Percentiles rank a stretch among this genome's conserved stretches.
Conservation (phyloP, 208 protist genomes). For the Naegleria gruberi region DNA sequence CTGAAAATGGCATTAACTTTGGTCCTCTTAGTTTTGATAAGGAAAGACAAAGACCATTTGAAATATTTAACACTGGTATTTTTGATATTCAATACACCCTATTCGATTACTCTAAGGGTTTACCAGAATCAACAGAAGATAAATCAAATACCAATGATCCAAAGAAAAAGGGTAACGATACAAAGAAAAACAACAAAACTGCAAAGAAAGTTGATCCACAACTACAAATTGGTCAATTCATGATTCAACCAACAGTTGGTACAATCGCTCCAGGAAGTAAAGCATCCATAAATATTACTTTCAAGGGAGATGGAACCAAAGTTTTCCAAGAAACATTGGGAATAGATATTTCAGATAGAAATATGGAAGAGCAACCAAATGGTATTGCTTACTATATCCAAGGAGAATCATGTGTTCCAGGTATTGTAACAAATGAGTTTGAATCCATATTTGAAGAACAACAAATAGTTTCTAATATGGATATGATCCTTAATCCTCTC, state of each 20-base stretch:
- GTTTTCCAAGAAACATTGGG: conserved; percentile 65
- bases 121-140: not conserved
- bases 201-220: conserved; percentile 35
- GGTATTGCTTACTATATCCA: conserved; percentile 76
- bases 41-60: conserved; percentile 63
- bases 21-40: conserved; percentile 77
- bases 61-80: conserved; percentile 70
- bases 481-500: conserved; percentile 28
- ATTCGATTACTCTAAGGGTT: conserved; percentile 61
- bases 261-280: conserved; percentile 36
- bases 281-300: conserved; percentile 65
- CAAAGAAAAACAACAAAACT: conserved; percentile 25
- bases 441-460: conserved; percentile 93
- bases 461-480: conserved; percentile 68
- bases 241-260: conserved; percentile 34
- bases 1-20: conserved; percentile 79
- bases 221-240: conserved; percentile 40
- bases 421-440: conserved; percentile 75
- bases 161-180: conserved; percentile 15
- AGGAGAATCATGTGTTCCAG: conserved; percentile 79
- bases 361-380: conserved; percentile 51
- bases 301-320: conserved; percentile 41
- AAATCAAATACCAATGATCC: not conserved
- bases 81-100: conserved; percentile 67
- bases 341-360: conserved; percentile 75